A percentile compares a stretch with the other conserved stretches of the same genome.
Conservation (phyloP, 2,329 filamentous ascomycete species). For the Ascochyta fabae region DNA sequence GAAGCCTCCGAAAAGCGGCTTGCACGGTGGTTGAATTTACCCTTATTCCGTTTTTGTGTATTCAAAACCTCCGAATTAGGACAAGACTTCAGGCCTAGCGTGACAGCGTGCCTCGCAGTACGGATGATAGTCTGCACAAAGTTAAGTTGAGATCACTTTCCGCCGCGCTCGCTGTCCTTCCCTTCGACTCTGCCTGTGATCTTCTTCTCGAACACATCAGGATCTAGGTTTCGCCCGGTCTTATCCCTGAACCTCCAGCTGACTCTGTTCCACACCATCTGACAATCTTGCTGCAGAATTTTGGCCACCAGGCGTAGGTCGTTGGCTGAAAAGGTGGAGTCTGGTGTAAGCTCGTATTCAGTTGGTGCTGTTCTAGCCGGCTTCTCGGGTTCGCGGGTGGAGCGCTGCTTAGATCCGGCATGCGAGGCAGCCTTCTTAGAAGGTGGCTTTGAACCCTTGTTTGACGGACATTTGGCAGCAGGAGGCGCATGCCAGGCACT, state of each 20-base stretch:
- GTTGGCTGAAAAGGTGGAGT: slow-evolving; percentile 35
- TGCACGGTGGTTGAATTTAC: not conserved
- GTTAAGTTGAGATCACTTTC: not conserved
- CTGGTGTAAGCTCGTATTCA: slow-evolving; percentile 34
- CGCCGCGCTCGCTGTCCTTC: not conserved
- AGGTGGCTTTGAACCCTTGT: not conserved
- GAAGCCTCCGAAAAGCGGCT: not conserved
- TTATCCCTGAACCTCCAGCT: slow-evolving; percentile 57
- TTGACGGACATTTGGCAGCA: not conserved
- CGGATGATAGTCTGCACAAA: not conserved
- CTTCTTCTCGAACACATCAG: slow-evolving; percentile 53
- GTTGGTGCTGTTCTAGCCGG: not conserved
- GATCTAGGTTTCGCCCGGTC: slow-evolving; percentile 55
- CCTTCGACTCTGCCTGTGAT: slow-evolving; percentile 37
- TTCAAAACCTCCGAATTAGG: no score
- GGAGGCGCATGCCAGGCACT: not conserved
- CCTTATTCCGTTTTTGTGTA: no score
- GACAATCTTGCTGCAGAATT: slow-evolving; percentile 53
- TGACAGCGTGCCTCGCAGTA: not conserved
- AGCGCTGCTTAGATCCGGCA: not conserved
- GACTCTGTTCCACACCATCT: slow-evolving; percentile 55
- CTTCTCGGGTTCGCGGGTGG: not conserved
- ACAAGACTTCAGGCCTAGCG: no score
- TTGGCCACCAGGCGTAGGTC: slow-evolving; percentile 53
- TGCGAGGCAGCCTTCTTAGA: slow-evolving; percentile 12